These are phyloP conservation scores for Coemansia asiatica DNA, from an alignment of 192 early-diverging fungal species.

Conservation along the genomic window DNA sequence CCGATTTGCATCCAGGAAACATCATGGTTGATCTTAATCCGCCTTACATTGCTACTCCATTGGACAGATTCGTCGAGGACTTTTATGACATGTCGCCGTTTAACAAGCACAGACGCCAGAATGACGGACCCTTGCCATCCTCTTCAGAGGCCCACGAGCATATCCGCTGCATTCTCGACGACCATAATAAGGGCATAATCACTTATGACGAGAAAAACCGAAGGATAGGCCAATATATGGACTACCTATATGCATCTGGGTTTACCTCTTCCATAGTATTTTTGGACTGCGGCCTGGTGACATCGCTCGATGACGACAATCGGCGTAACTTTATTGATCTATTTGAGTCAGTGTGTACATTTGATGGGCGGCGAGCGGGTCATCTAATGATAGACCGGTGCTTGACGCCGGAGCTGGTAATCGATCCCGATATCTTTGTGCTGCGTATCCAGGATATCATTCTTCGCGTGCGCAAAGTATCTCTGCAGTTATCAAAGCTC, in stretches of 20 bases:
- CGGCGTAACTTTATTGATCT: constrained; percentile 89
- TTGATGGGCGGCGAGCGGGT: constrained; percentile 81
- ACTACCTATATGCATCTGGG: constrained; percentile 62
- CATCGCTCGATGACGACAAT: constrained; percentile 69
- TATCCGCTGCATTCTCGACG: constrained; percentile 23
- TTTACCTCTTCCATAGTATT: constrained; percentile 78
- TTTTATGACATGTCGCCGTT: constrained; percentile 56
- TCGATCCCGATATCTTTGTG: constrained; percentile 76
- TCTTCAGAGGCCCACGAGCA: constrained; percentile 32
- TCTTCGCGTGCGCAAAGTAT: constrained; percentile 64
- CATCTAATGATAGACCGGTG: constrained; percentile 87
- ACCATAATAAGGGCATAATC: constrained; percentile 25
- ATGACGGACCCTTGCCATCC: constrained; percentile 21
- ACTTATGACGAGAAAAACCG: constrained; percentile 13
- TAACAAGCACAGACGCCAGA: constrained; percentile 11
- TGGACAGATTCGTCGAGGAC: constrained; percentile 55
- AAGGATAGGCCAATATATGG: constrained; percentile 29
- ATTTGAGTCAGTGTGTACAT: constrained; percentile 82
- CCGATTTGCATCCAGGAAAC: constrained; percentile 94
- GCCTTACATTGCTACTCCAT: constrained; percentile 57
- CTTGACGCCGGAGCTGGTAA: constrained; percentile 66
- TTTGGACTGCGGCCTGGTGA: constrained; percentile 91
- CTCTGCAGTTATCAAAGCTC: constrained; percentile 76
- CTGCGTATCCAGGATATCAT: constrained; percentile 80
- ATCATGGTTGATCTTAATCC: constrained; percentile 81